phyloP scores from a whole-genome alignment of 805 yeast genomes.

The Groenewaldozyma tartarivorans region DNA sequence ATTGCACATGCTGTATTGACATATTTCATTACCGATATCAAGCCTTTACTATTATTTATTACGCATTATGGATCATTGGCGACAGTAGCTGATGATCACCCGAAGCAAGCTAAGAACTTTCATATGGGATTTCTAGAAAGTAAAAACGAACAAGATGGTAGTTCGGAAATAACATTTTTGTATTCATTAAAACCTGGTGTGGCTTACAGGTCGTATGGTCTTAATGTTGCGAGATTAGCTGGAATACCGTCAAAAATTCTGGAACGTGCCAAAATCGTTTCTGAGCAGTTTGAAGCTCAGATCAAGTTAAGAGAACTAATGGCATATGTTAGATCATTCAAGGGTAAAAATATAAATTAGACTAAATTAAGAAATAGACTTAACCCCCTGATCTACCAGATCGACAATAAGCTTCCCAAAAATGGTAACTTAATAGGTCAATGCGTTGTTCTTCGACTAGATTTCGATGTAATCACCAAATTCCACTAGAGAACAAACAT shows the following conservation, averaged over 20 bases:
- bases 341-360: no score
- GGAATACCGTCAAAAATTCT: constrained; percentile 32
- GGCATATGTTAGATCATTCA: no score
- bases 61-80: constrained; percentile 74
- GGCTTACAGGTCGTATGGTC: constrained; percentile 64
- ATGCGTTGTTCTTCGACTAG: no score
- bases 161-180: constrained; percentile 38
- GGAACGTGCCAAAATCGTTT: constrained; percentile 18
- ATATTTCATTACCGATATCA: constrained; percentile 37
- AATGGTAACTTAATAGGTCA: no score
- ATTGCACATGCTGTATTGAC: constrained; percentile 66
- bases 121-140: constrained; percentile 55
- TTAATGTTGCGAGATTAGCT: constrained; percentile 77
- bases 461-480: no score
- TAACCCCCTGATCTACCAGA: no score
- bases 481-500: no score
- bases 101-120: constrained; percentile 41
- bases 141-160: constrained; percentile 28
- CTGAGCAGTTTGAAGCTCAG: constrained; percentile 18
- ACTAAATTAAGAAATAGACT: no score
- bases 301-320: neutral
- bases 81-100: constrained; percentile 35
- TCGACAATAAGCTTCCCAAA: no score
- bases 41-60: constrained; percentile 62
- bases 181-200: constrained; percentile 42